Base-by-base conservation (phyloP, 164 flowering plant species). In the Dillenia turbinata region DNA sequence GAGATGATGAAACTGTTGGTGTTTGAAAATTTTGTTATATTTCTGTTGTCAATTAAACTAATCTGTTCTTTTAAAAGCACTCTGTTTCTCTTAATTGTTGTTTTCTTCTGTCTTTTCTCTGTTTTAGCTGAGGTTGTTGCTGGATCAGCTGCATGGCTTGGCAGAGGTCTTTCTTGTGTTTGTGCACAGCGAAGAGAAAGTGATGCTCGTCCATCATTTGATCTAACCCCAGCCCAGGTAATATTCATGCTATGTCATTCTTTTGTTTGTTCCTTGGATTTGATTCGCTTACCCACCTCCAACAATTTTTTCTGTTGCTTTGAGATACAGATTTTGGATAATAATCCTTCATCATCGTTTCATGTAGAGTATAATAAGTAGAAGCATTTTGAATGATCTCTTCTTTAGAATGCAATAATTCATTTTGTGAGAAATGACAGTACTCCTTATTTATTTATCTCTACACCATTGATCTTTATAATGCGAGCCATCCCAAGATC, bases 131-230 rank as follows among this genome's bases (percentile, higher is more conserved):
- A 91, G 84, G 96, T 81, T 78, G 96, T 88, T 75, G 92, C 96
- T 63, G 96, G 99, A 77, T 94, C 99, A 63, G 80, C 96, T 65
- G 97, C 99, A 67, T 94, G 99, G 99, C 79, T 94, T 62, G 99
- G 99, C 19, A 87, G 83, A 80, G 99, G 99, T 54, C 90, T 94
- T 77, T 94, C 99, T 64, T 94, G 99, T 80, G 99, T 94, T 64
- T 94, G 97, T 80, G 99, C 79, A 73, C 99, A 94, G 78, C 72
- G 97, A 79, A 85, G 89, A 76, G 99, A 94, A 44, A 81, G 79
- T 70, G 95, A 91, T 69, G 80, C 86, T 57, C 96, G 94, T 49
- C 85, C 85, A 13, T 91, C 99, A 49, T 91, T 94, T 79, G 99
- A 94, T 64, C 70, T 94, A 66, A 91, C 99, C 9, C 94, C 89